Conservation (phyloP, 768 basidiomycete species). For the Infundibulicybe gibba region DNA sequence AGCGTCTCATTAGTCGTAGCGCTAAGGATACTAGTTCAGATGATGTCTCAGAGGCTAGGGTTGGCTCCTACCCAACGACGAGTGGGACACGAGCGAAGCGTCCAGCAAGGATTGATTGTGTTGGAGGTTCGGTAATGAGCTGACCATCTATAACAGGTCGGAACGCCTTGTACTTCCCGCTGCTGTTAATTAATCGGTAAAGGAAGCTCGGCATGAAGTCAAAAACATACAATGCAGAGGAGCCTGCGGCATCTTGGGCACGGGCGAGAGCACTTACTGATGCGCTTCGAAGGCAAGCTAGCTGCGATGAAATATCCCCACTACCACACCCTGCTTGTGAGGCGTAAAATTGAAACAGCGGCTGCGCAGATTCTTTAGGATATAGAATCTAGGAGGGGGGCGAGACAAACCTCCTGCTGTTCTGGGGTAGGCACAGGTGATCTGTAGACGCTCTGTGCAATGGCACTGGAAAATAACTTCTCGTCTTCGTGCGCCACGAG, state of each 20-base stretch:
- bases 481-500: slow-evolving; percentile 39
- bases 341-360: slow-evolving; percentile 50
- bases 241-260: slow-evolving; percentile 47
- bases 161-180: slow-evolving; percentile 42
- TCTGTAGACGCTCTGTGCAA: slow-evolving; percentile 60
- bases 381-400: background rate
- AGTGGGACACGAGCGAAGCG: slow-evolving; percentile 49
- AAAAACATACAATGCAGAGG: slow-evolving; percentile 36
- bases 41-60: background rate
- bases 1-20: slow-evolving; percentile 61
- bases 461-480: slow-evolving; percentile 47
- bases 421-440: slow-evolving; percentile 47
- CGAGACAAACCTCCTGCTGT: slow-evolving; percentile 43
- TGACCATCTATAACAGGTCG: slow-evolving; percentile 53
- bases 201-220: background rate
- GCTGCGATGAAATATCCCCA: slow-evolving; percentile 26
- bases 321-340: slow-evolving; percentile 44
- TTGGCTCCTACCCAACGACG: slow-evolving; percentile 48
- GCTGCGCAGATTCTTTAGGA: slow-evolving; percentile 21
- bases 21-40: slow-evolving; percentile 16
- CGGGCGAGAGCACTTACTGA: slow-evolving; percentile 46
- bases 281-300: slow-evolving; percentile 47
- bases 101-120: slow-evolving; percentile 37
- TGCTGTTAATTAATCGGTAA: slow-evolving; percentile 23
- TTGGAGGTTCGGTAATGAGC: slow-evolving; percentile 47